Base-by-base conservation (phyloP, 164 flowering plant species). In the Kalanchoe fedtschenkoi region DNA sequence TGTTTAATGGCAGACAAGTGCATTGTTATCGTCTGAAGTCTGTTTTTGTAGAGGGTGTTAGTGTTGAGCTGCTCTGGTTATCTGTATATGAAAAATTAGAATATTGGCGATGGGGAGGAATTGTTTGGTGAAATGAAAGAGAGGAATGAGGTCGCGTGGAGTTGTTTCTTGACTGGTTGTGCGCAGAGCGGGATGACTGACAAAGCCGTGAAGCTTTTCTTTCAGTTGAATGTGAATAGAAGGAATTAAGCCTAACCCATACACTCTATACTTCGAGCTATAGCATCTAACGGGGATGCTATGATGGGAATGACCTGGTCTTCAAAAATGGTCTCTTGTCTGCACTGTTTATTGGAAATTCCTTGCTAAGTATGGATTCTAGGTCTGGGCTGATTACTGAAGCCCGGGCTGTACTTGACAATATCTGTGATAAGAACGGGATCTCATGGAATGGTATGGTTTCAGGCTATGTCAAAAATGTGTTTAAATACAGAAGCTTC, bases 71-170 rank as follows among this genome's bases (percentile, higher is more conserved):
- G 75, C 96, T 44, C 80, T 89, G 22, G 78, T 89, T 32, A 89
- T 73, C 72, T 89, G 88, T 89, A 88, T 66, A 75, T 88, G 85
- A 89, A 86, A 66, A 78, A 72, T 34, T 68, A 55, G 55, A 62
- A 51, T 62, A 62, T 82, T 32, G 69, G 65, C 3, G 81, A 83
- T 57, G 97, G 87, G 34, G 72, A 65, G 69, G 71, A 58, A 56
- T 73, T 75, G 22, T 89, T 92, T 62, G 80, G 80, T 68, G 78
- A 78, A 51, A 86, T 89, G 89, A 76, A 66, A 4, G 86, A 76
- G 46, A 86, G 72, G 70, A 88, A 86, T 80, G 96, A 81, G 26
- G 86, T 89, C 41, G 79, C 98, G 11, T 92, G 97, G 97, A 93
- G 95, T 58, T 78, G 90, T 0, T 70, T 90, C 80, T 72, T 93